Evolutionary conservation across 2,329 filamentous ascomycete species (phyloP), one percentile per base, ranked within the genome.

Genomic region (Talaromyces atroroseus): DNA sequence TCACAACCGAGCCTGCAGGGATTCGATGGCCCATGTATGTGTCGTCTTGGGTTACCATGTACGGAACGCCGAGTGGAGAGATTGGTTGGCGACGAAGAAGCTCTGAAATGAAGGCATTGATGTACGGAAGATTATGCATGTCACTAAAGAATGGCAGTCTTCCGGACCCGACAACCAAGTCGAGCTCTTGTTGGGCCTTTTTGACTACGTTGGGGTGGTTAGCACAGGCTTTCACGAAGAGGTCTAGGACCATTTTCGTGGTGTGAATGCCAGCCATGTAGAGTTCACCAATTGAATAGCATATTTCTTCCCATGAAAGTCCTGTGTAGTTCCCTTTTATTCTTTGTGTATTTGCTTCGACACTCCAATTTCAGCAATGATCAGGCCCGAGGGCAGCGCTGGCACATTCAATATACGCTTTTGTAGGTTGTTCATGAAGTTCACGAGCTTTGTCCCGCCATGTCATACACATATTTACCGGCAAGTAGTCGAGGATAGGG

Each of bases 1-100:
- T 60, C 2, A 81, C 64, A 0, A 71, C 74, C 1, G 78, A 78
- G 5, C 74, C 78, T 1, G 71, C 68, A 3, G 78, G 77, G 20
- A 81, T 77, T 38, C 68, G 67, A 61, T 74, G 79, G 21, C 75
- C 76, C 38, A 71, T 67, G 58, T 76, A 80, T 23, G 64, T 61
- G 58, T 80, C 77, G 52, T 78, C 76, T 34, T 73, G 68, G 1
- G 72, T 75, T 0, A 71, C 67, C 1, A 75, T 74, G 54, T 80
- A 76, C 1, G 76, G 77, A 3, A 74, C 72, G 0, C 72, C 76
- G 0, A 76, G 62, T 0, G 77, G 74, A 0, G 72, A 71, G 1
- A 74, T 65, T 2, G 73, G 71, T 3, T 72, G 66, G 71, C 65
- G 72, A 58, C 65, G 66, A 52, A 65, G 63, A 23, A 65, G 60